phyloP scores from a whole-genome alignment of 1,284 basidiomycete genomes.

The Sphagnurus paluster region DNA sequence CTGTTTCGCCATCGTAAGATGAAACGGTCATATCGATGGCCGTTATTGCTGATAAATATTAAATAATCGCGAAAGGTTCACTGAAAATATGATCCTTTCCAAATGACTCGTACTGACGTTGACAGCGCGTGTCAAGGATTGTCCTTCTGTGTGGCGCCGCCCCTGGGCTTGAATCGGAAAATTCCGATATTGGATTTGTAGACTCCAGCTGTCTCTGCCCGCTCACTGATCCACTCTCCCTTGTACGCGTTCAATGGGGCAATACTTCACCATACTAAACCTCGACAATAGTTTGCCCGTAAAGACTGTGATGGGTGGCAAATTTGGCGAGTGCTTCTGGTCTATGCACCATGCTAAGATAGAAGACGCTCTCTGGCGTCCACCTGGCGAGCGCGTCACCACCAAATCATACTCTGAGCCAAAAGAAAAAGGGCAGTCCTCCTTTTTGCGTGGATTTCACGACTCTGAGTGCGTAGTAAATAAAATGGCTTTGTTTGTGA shows the following conservation, averaged over 20 bases:
- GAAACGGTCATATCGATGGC: too few relatives aligned
- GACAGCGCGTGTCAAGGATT: too few relatives aligned
- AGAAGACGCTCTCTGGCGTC: not conserved
- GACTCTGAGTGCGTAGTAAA: not conserved
- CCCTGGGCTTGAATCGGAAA: too few relatives aligned
- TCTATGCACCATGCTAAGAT: not conserved
- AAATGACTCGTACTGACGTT: too few relatives aligned
- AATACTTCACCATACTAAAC: not conserved
- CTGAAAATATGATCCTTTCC: too few relatives aligned
- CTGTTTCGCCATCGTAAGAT: too few relatives aligned
- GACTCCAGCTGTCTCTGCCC: too few relatives aligned
- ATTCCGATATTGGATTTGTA: too few relatives aligned
- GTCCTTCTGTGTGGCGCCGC: too few relatives aligned
- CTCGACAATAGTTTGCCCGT: not conserved
- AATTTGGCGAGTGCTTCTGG: not conserved
- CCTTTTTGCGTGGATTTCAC: not conserved
- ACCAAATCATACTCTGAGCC: not conserved
- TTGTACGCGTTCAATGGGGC: slow-evolving; percentile 1
- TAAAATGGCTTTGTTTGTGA: not conserved
- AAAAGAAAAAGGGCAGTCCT: not conserved
- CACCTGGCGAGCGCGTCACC: not conserved
- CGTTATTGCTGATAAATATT: too few relatives aligned
- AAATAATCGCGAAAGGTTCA: too few relatives aligned
- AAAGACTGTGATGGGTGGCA: not conserved
- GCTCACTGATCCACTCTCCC: too few relatives aligned